Evolutionary conservation across 2,329 filamentous ascomycete genomes (phyloP).

Genomic region (Penicillium sp.): DNA sequence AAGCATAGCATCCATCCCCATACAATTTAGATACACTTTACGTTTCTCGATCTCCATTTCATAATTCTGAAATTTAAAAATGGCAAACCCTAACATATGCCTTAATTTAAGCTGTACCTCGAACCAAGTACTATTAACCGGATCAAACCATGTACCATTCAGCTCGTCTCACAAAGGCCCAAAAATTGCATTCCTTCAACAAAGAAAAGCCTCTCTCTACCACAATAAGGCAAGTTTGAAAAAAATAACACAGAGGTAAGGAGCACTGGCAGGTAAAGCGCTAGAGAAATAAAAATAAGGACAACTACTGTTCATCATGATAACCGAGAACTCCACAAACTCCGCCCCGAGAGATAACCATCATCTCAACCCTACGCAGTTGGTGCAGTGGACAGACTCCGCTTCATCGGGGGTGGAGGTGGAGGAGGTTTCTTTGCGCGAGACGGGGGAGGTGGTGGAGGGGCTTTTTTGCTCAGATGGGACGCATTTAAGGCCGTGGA

Average conservation of each 20-base stretch:
- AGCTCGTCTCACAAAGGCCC: not conserved
- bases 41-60: too few species aligned
- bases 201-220: not conserved
- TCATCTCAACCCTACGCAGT: slow-evolving; percentile 18
- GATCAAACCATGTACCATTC: not conserved
- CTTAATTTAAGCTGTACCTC: not conserved
- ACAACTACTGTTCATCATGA: not conserved
- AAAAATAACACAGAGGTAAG: not conserved
- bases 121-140: not conserved
- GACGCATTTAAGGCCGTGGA: slow-evolving; percentile 42
- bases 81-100: too few species aligned
- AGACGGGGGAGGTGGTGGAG: slow-evolving; percentile 63
- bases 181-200: not conserved
- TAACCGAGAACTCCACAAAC: not conserved
- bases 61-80: too few species aligned
- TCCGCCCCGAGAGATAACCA: not conserved
- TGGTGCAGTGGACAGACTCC: slow-evolving; percentile 38
- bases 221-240: not conserved
- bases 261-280: not conserved
- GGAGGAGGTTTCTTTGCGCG: slow-evolving; percentile 66
- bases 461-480: slow-evolving; percentile 51
- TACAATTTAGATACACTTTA: too few species aligned
- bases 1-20: too few species aligned
- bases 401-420: slow-evolving; percentile 64
- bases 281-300: not conserved